Conservation (phyloP, 805 yeast species). For the Priceomyces medius region DNA sequence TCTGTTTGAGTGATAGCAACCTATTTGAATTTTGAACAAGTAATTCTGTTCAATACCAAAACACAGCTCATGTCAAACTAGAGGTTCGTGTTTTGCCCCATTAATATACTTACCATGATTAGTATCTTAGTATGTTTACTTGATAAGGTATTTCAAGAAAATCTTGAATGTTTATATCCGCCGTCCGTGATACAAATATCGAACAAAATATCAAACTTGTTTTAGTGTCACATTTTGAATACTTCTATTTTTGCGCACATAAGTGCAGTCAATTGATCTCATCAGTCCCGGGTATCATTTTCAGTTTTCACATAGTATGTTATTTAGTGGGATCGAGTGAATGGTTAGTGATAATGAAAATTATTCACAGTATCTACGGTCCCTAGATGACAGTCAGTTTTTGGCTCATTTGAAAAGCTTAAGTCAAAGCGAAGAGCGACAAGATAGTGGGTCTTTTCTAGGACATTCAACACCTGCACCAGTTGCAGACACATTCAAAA, state of each 20-base stretch:
- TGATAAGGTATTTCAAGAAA: neutral
- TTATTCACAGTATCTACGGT: conserved; percentile 14
- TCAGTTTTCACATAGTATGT: neutral
- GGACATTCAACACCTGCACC: conserved; percentile 2
- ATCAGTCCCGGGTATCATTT: too few species aligned
- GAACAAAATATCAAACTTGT: neutral
- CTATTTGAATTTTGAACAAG: too few species aligned
- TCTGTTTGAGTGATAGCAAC: too few species aligned
- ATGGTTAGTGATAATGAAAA: conserved; percentile 7
- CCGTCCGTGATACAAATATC: conserved; percentile 3
- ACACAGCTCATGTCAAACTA: too few species aligned
- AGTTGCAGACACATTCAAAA: neutral
- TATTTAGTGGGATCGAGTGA: neutral
- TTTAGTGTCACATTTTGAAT: conserved; percentile 1
- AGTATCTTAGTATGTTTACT: neutral
- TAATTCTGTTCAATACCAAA: too few species aligned
- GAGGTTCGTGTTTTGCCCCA: too few species aligned
- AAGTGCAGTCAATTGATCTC: too few species aligned
- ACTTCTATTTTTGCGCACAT: neutral
- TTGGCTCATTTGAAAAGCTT: conserved; percentile 16
- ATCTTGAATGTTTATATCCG: neutral
- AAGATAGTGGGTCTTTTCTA: neutral
- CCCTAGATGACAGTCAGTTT: conserved; percentile 20
- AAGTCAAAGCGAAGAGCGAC: conserved; percentile 10
- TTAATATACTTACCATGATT: neutral